Base-by-base conservation (phyloP, 495 filamentous ascomycete species). In the Xylaria longipes region DNA sequence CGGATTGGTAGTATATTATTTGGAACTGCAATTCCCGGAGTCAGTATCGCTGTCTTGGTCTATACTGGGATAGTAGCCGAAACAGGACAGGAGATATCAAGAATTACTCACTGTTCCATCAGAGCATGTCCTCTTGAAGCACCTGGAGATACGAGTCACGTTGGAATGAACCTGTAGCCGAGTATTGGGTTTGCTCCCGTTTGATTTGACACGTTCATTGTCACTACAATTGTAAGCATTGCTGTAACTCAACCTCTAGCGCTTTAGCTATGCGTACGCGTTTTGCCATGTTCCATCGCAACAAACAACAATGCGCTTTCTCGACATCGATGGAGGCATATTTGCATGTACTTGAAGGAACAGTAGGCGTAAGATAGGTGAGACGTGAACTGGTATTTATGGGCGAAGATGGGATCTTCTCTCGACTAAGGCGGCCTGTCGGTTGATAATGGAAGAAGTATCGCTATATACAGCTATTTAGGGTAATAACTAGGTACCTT, bases 271-370 rank as follows among this genome's bases (percentile, higher is more conserved):
- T n/a, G 15, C 68, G 56, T 70, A 70, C 68, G 60, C 45, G 67
- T 80, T 82, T 73, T 85, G 82, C 84, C 83, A 86, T 41, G 83
- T 85, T 56, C 85, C 84, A 71, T 86, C 84, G 72, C 83, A 86
- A 56, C 85, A 87, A 12, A 87, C 74, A n/a, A 86, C 71, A 27
- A 87, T 74, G 31, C 74, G 73, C 67, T 78, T 77, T 66, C 71
- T 79, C 54, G 82, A 80, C 58, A 65, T 63, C 14, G 41, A 63
- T 25, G 35, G 22, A 20, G 33, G 27, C 31, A 45, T 29, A 22
- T 37, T 33, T 57, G n/a, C 27, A 45, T 45, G 35, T 54, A 15
- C 14, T 41, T 33, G 12, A 33, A 62, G 5, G 27, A 22, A 31
- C 12, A 33, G 20, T 3, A 41, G 31, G 57, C 33, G 17, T 29